These are phyloP conservation scores for Artemisia argyi DNA, from an alignment of 129 eudicot species.

Conservation along the genomic window DNA sequence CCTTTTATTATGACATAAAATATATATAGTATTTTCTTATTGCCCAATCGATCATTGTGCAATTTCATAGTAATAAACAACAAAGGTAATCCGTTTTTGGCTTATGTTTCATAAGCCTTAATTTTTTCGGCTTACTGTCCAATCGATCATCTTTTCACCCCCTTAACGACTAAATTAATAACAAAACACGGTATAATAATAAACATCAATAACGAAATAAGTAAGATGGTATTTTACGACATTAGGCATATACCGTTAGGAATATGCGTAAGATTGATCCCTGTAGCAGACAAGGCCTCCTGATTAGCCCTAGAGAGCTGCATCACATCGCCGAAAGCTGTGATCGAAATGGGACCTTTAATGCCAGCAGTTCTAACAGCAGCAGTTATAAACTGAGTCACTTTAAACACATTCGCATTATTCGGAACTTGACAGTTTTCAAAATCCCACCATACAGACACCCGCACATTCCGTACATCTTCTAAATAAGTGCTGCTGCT, in stretches of 20 bases:
- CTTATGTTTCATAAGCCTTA: too few relatives aligned
- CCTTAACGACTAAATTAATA: too few relatives aligned
- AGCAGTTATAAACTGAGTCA: constrained; percentile 64
- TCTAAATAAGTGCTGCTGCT: constrained; percentile 25
- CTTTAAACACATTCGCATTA: constrained; percentile 50
- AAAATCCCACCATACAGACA: constrained; percentile 98
- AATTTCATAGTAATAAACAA: too few relatives aligned
- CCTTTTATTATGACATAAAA: too few relatives aligned
- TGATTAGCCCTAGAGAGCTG: constrained; percentile 72
- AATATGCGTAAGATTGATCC: constrained; percentile 78
- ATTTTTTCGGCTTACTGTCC: too few relatives aligned
- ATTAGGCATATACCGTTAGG: constrained; percentile 43
- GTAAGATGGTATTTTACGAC: too few relatives aligned
- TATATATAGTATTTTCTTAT: too few relatives aligned
- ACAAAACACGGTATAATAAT: too few relatives aligned
- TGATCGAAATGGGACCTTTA: constrained; percentile 80
- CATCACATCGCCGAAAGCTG: constrained; percentile 85
- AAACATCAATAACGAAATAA: too few relatives aligned
- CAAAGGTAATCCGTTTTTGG: too few relatives aligned
- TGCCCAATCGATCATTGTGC: too few relatives aligned
- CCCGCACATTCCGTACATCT: constrained; percentile 67
- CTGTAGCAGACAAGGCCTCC: constrained; percentile 80
- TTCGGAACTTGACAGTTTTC: constrained; percentile 72
- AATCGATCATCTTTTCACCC: too few relatives aligned
- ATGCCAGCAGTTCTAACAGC: constrained; percentile 78